Evolutionary conservation across 495 filamentous ascomycete species (phyloP).

Genomic region (Hypoxylon lienhwacheense): DNA sequence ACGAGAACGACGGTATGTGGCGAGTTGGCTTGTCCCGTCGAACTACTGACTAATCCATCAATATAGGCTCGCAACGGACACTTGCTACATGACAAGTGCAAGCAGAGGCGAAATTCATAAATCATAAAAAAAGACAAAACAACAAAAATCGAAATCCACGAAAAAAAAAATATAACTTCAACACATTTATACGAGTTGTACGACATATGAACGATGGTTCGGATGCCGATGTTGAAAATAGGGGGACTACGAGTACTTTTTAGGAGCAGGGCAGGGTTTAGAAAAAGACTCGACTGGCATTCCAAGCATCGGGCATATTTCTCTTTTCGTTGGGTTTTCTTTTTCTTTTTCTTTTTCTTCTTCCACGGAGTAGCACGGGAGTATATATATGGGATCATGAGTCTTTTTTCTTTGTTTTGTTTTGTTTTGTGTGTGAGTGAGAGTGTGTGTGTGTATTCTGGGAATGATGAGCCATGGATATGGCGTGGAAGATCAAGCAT

Average conservation of each 20-base stretch:
- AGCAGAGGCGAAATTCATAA: slow-evolving; percentile 56
- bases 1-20: slow-evolving; percentile 70
- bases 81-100: slow-evolving; percentile 87
- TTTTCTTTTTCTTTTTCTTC: no score
- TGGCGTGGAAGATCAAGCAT: slow-evolving; percentile 36
- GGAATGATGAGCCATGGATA: slow-evolving; percentile 24
- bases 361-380: slow-evolving; percentile 29
- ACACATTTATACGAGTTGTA: slow-evolving; percentile 23
- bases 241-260: slow-evolving; percentile 8
- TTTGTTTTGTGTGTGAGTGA: no score
- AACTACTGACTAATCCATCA: slow-evolving; percentile 5
- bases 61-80: slow-evolving; percentile 76
- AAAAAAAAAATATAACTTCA: no score
- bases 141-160: not conserved
- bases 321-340: no score
- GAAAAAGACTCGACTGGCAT: slow-evolving; percentile 28
- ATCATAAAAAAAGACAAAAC: slow-evolving; percentile 11
- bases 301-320: slow-evolving; percentile 31
- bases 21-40: not conserved
- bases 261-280: slow-evolving; percentile 29
- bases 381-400: slow-evolving; percentile 34
- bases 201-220: slow-evolving; percentile 23
- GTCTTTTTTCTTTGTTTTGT: no score
- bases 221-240: slow-evolving; percentile 18
- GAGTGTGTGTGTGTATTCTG: no score